Evolutionary conservation across 2,329 filamentous ascomycete species (phyloP), one percentile per base, ranked within the genome.

Genomic region (Pestalotiopsis sp.): DNA sequence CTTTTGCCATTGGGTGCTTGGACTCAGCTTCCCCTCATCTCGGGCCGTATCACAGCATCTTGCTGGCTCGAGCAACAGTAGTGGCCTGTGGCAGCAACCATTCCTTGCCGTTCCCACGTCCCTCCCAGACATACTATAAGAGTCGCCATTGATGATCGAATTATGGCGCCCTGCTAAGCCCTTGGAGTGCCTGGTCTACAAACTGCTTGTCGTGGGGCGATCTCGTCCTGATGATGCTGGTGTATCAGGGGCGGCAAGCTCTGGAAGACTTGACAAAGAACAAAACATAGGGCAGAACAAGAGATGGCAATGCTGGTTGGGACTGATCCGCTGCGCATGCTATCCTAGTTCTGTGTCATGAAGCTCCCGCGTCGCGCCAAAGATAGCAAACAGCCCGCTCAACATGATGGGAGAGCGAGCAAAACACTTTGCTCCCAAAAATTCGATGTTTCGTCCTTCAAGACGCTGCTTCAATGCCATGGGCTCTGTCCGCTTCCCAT

Each of bases 401-500:
- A 38, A 17, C 25, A 61, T 11, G 31, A 20, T 23, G 59, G 12
- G 4, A 61, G n/a, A 49, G 39, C 39, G 41, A n/a, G 20, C n/a
- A 20, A 49, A 38, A 25, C 20, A 11, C 11, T n/a, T 45, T 20
- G 25, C 17, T 64, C 61, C 14, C 11, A 23, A 49, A 20, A 49
- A 20, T 45, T 49, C 41, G 20, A 20, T 39, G 25, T 27, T 20
- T 64, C n/a, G 39, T 58, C 7, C 59, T 9, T 25, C 23, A n/a
- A 60, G n/a, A 41, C 52, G 60, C 56, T 64, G 71, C 79, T 66
- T 83, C 92, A 97, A 80, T 96, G 93, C 84, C 90, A 91, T 65
- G 85, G 83, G 69, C 82, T 86, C 77, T 88, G 89, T 72, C 88
- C 85, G 73, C 84, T 85, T 57, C 86, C 87, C 89, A 94, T 93